phyloP scores from a whole-genome alignment of 2,329 filamentous ascomycete genomes.

The Colletotrichum lindemuthianum region DNA sequence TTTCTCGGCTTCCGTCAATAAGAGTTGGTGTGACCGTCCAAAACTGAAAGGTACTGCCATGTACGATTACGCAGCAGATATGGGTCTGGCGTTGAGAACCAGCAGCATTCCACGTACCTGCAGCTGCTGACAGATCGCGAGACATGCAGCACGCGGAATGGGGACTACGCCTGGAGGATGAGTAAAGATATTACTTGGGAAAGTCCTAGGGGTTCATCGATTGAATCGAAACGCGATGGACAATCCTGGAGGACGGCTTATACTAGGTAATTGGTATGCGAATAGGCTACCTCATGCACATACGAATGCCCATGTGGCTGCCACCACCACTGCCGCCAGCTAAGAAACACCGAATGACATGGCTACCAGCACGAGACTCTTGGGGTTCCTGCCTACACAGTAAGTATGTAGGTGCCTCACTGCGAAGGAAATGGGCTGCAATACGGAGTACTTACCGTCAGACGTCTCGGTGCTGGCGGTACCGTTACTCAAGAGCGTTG shows the following conservation, averaged over 20 bases:
- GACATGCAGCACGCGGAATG: slow-evolving; percentile 2
- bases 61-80: too few relatives aligned
- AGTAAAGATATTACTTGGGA: neutral
- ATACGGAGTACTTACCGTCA: too few relatives aligned
- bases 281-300: neutral
- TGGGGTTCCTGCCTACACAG: neutral
- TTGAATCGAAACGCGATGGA: neutral
- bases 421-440: too few relatives aligned
- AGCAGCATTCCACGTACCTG: slow-evolving; percentile 19
- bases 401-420: too few relatives aligned
- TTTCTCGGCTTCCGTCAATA: slow-evolving; percentile 9
- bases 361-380: slow-evolving; percentile 7
- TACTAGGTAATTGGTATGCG: too few relatives aligned
- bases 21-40: neutral
- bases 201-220: neutral
- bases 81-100: neutral
- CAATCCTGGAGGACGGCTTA: neutral
- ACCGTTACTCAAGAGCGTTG: too few relatives aligned
- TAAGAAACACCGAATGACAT: slow-evolving; percentile 17
- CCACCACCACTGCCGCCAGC: slow-evolving; percentile 1
- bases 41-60: neutral
- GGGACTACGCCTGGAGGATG: neutral
- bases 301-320: neutral
- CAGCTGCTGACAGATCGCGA: slow-evolving; percentile 9
- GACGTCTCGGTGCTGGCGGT: too few relatives aligned